These are phyloP conservation scores for Mycena floridula DNA, from an alignment of 768 basidiomycete genomes.

Conservation along the genomic window DNA sequence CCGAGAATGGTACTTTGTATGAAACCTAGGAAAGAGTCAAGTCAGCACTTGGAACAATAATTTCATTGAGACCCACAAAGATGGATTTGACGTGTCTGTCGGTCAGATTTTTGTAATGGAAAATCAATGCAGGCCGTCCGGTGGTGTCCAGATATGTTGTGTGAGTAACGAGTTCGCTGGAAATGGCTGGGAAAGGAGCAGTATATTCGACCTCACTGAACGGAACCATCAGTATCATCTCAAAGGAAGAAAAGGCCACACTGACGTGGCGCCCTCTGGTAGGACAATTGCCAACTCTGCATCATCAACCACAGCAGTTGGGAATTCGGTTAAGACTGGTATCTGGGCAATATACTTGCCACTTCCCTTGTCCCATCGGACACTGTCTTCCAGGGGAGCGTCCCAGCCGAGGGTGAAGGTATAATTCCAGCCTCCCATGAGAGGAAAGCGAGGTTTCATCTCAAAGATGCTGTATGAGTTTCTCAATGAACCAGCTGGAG, in stretches of 20 bases:
- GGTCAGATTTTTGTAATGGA: constrained; percentile 71
- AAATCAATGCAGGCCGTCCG: constrained; percentile 75
- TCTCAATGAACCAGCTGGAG: constrained; percentile 59
- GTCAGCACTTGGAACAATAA: constrained; percentile 1
- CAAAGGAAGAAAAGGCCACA: constrained; percentile 9
- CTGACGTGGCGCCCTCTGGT: constrained; percentile 95
- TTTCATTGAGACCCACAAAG: constrained; percentile 52
- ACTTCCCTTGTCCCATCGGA: constrained; percentile 53
- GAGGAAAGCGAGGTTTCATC: constrained; percentile 82
- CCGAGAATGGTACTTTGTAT: constrained; percentile 74
- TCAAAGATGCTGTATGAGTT: constrained; percentile 68
- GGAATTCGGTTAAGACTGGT: constrained; percentile 79
- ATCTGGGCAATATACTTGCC: constrained; percentile 72
- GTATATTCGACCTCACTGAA: constrained; percentile 70
- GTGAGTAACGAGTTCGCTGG: constrained; percentile 58
- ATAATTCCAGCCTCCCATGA: constrained; percentile 98
- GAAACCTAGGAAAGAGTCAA: constrained; percentile 51
- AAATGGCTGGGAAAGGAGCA: constrained; percentile 72
- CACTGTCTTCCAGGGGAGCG: constrained; percentile 71
- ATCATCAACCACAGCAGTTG: constrained; percentile 75
- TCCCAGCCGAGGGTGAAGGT: constrained; percentile 93
- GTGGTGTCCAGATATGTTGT: constrained; percentile 88
- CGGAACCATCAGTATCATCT: constrained; percentile 6
- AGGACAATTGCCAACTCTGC: constrained; percentile 76
- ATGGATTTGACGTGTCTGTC: constrained; percentile 75